Evolutionary conservation across 1,284 basidiomycete genomes (phyloP).

Genomic region (Fomitiporia mediterranea): DNA sequence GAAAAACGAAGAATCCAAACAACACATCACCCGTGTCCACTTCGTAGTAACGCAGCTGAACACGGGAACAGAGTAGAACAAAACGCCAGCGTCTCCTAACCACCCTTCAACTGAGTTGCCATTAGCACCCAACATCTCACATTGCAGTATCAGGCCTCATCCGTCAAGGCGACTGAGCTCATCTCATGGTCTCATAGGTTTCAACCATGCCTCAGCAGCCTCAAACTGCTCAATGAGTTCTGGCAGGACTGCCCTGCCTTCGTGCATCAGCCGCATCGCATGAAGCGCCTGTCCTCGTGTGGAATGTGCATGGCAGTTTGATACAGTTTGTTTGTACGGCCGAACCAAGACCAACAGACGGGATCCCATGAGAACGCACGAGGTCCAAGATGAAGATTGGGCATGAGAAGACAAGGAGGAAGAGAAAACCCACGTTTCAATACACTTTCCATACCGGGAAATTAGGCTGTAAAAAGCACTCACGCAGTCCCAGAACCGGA

Average conservation of each 20-base stretch:
- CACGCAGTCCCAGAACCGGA: slow-evolving; percentile 98
- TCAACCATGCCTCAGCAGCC: slow-evolving; percentile 89
- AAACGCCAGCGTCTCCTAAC: not conserved
- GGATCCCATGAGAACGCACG: slow-evolving; percentile 11
- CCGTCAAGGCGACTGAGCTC: not conserved
- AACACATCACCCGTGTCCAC: not conserved
- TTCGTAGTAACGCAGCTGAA: not conserved
- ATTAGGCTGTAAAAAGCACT: slow-evolving; percentile 35
- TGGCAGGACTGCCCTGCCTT: slow-evolving; percentile 72
- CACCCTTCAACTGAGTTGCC: slow-evolving; percentile 9
- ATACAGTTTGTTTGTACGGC: not conserved
- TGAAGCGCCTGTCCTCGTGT: slow-evolving; percentile 62
- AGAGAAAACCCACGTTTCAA: slow-evolving; percentile 8
- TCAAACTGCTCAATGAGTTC: slow-evolving; percentile 94
- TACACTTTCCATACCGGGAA: slow-evolving; percentile 8
- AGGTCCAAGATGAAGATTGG: not conserved
- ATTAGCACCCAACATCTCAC: not conserved
- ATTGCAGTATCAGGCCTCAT: not conserved
- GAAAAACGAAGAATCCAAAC: not conserved
- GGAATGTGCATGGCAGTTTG: slow-evolving; percentile 2
- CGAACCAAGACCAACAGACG: slow-evolving; percentile 3
- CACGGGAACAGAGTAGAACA: slow-evolving; percentile 9
- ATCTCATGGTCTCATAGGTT: slow-evolving; percentile 79
- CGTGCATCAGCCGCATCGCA: slow-evolving; percentile 84
- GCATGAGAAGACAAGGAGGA: slow-evolving; percentile 12